A percentile compares a stretch with the other conserved stretches of the same genome.
Conservation (phyloP, 805 yeast species). For the Hanseniaspora clermontiae region DNA sequence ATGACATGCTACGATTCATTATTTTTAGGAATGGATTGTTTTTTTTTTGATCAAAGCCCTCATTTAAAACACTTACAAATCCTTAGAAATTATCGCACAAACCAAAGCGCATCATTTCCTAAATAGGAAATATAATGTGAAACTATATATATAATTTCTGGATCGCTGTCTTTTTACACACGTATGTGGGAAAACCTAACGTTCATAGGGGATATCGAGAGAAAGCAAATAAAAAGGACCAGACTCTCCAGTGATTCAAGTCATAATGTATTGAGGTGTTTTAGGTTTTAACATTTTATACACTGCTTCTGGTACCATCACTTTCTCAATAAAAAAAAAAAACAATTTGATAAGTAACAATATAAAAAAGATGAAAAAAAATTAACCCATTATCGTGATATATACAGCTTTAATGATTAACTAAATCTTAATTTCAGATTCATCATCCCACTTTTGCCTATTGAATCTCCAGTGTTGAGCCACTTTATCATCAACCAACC, state of each 20-base stretch:
- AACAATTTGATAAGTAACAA: too few species aligned
- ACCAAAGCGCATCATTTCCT: neutral
- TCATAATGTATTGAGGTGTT: too few species aligned
- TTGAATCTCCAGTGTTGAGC: constrained; percentile 60
- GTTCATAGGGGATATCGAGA: too few species aligned
- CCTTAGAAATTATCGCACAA: constrained; percentile 2
- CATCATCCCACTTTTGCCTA: constrained; percentile 42
- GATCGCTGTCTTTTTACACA: too few species aligned
- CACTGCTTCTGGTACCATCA: too few species aligned
- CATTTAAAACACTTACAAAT: neutral
- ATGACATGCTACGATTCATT: too few species aligned
- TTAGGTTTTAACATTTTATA: neutral
- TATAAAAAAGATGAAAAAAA: neutral
- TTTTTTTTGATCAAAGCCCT: neutral
- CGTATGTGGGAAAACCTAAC: too few species aligned
- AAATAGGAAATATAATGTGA: neutral
- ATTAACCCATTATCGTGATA: neutral
- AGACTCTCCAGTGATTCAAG: too few species aligned
- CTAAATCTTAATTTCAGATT: constrained; percentile 37
- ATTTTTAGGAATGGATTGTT: neutral
- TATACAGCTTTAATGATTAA: neutral
- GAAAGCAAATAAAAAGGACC: too few species aligned
- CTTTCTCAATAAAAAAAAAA: too few species aligned
- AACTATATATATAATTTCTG: too few species aligned
- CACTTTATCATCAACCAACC: constrained; percentile 28